Evolutionary conservation across 106 monocot species (phyloP).

Genomic region (Dendrobium chrysotoxum): DNA sequence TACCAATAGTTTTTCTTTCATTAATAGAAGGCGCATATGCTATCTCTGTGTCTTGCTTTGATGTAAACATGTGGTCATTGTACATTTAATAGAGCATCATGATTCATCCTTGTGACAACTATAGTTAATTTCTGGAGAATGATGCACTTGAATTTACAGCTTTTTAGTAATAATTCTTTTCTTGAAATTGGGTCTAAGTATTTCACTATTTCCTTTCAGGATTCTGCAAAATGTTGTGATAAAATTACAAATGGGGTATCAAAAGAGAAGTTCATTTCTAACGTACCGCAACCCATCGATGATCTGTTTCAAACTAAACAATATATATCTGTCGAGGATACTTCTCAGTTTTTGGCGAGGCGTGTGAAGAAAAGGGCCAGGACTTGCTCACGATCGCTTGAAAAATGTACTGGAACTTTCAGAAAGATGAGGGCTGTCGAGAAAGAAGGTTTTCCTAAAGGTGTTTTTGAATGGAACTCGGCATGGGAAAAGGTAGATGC

Average conservation of each 20-base stretch:
- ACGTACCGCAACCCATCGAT: not conserved
- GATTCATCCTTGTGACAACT: not conserved
- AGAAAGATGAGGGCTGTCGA: constrained; percentile 9
- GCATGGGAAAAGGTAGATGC: constrained; percentile 20
- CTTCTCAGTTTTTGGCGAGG: not conserved
- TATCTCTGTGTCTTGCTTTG: not conserved
- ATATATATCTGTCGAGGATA: not conserved
- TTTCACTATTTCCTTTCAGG: not conserved
- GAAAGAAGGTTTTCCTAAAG: not conserved
- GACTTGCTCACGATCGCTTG: not conserved
- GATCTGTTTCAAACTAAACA: not conserved
- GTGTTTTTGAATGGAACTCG: not conserved
- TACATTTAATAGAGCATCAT: not conserved
- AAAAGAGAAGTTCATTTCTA: not conserved
- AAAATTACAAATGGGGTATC: not conserved
- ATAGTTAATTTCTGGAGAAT: not conserved
- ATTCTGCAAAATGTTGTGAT: not conserved
- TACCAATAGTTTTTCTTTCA: not conserved
- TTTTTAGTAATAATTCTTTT: not conserved
- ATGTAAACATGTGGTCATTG: not conserved
- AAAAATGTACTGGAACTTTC: not conserved
- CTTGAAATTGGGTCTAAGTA: not conserved
- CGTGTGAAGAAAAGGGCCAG: constrained; percentile 11
- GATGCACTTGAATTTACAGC: not conserved
- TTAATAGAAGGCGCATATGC: not conserved